These are phyloP conservation scores for Caryopteris hybrid DNA, from an alignment of 305 asterid genomes.

Conservation along the genomic window DNA sequence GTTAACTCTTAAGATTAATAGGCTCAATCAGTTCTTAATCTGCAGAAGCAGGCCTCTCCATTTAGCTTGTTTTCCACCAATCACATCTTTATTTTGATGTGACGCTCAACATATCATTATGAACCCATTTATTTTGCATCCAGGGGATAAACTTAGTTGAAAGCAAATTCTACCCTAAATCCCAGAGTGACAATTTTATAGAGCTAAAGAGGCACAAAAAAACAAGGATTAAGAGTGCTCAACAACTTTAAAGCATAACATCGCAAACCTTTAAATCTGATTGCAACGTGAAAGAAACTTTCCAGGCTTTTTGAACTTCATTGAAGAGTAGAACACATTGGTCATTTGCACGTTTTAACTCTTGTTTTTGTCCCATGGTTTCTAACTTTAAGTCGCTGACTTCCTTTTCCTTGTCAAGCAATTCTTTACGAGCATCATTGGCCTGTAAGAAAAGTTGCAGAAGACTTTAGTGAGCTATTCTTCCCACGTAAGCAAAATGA, in stretches of 20 bases:
- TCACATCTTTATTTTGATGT: not conserved
- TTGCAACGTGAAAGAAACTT: conserved; percentile 87
- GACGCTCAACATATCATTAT: not conserved
- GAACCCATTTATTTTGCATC: not conserved
- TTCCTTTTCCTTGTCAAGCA: conserved; percentile 89
- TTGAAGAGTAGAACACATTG: conserved; percentile 89
- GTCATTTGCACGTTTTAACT: conserved; percentile 75
- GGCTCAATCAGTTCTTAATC: not conserved
- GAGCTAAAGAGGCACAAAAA: conserved; percentile 12
- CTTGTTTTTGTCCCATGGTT: conserved; percentile 55
- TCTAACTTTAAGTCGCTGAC: conserved; percentile 69
- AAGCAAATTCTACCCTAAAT: not conserved
- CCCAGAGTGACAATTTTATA: not conserved
- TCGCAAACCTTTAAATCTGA: conserved; percentile 87
- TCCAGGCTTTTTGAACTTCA: conserved; percentile 99
- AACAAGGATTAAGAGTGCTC: not conserved
- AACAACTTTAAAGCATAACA: conserved; percentile 10
- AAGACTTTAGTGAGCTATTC: conserved; percentile 20
- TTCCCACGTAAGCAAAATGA: conserved; percentile 11
- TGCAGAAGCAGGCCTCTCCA: not conserved
- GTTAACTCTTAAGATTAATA: not conserved
- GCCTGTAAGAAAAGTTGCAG: conserved; percentile 52
- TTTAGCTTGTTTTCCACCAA: not conserved
- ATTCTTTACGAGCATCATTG: conserved; percentile 89
- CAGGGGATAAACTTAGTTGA: not conserved